Base-by-base conservation (phyloP, 345 rosid species). In the Linum lewisii region DNA sequence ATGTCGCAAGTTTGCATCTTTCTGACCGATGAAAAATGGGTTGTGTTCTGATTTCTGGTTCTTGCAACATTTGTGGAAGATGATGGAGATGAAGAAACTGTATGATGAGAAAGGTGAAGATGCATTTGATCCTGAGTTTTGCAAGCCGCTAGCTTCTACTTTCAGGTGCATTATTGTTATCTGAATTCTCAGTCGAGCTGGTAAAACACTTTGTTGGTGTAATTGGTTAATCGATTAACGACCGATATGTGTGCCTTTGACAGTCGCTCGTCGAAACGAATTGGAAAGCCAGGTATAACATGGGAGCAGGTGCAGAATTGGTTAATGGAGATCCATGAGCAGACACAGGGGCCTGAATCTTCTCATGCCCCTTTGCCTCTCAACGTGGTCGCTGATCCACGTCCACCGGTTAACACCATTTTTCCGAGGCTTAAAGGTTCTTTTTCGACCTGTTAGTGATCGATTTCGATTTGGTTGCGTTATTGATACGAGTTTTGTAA, bases 231-330 rank as follows among this genome's bases (percentile, higher is more conserved):
- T 5, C 34, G 34, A 8, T 29, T 29, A 29, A 29, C 32, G 22
- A 63, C 26, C 55, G 56, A 14, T 66, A 63, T 36, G 54, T 69
- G 9, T 54, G 18, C 62, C 2, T 69, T 69, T 72, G 55, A 44
- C 79, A 86, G 92, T 65, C 75, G 77, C 62, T 66, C 88, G 21
- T 56, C 74, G 55, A 74, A 59, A 57, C 76, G 82, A 44, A 65
- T 63, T 25, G 88, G 81, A 53, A 90, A 79, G 74, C 66, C 86
- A 13, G 59, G 80, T 24, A 59, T 86, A 56, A 73, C 88, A 20
- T 83, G 86, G 81, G 58, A 75, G 45, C 90, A 86, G 92, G 92
- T 86, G 59, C 78, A 73, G 38, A 66, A 54, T 64, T 90, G 95
- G 92, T 86, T 90, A 64, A 57, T 62, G 67, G 90, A 77, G 49